These are phyloP conservation scores for Pichia sp. DNA, from an alignment of 1,139 yeast genomes.

Conservation along the genomic window DNA sequence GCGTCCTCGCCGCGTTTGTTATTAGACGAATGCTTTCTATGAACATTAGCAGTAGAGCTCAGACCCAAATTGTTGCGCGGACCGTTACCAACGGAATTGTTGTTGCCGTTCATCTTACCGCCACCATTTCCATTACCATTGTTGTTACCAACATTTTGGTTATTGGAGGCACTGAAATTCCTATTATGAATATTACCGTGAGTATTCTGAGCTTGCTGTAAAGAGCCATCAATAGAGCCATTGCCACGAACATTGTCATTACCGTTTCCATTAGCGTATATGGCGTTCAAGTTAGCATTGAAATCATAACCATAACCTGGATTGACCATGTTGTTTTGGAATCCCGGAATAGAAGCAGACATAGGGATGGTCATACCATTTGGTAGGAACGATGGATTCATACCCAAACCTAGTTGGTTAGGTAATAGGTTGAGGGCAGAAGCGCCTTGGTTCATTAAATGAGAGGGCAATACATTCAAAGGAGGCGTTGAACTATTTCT, in stretches of 20 bases:
- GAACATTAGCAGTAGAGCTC: conserved; percentile 27
- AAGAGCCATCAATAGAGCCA: too few relatives aligned
- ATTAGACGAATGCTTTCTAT: conserved; percentile 28
- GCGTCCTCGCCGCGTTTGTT: conserved; percentile 37
- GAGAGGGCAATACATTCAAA: conserved; percentile 6
- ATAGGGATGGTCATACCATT: not conserved
- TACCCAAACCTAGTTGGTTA: conserved; percentile 6
- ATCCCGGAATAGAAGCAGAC: not conserved
- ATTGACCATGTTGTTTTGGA: not conserved
- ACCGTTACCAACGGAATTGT: not conserved
- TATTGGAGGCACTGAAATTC: conserved; percentile 4
- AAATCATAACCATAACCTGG: conserved; percentile 3
- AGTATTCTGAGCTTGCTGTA: not conserved
- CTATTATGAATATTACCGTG: not conserved
- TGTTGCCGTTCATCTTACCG: conserved; percentile 3
- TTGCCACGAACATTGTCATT: not conserved
- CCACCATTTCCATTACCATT: conserved; percentile 5
- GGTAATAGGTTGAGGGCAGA: conserved; percentile 6
- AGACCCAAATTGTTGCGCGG: conserved; percentile 16
- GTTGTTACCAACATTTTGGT: not conserved
- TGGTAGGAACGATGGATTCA: conserved; percentile 2
- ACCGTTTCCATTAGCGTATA: not conserved
- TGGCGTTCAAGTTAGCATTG: not conserved
- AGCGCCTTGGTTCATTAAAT: conserved; percentile 1
- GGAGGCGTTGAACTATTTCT: conserved; percentile 6